These are phyloP conservation scores for Radiomyces spectabilis DNA, from an alignment of 192 early-diverging fungal genomes.

Conservation along the genomic window DNA sequence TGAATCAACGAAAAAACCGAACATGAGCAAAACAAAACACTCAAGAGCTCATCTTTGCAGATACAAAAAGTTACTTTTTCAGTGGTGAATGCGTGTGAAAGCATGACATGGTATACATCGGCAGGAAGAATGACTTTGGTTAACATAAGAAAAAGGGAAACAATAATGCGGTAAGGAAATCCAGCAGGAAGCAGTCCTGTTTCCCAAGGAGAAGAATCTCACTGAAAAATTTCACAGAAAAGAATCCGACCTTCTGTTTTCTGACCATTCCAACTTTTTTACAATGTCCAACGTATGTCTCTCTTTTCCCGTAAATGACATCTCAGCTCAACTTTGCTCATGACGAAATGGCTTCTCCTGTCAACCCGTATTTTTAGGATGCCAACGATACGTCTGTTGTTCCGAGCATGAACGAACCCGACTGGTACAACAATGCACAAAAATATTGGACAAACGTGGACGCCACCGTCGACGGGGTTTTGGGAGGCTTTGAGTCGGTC, in stretches of 20 bases:
- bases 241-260: no score
- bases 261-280: not conserved
- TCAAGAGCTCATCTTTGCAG: no score
- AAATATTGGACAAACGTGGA: conserved; percentile 45
- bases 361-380: no score
- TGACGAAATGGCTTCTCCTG: no score
- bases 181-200: not conserved
- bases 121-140: conserved; percentile 30
- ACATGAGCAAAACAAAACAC: no score
- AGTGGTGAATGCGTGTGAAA: conserved; percentile 38
- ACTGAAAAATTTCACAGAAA: no score
- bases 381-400: no score
- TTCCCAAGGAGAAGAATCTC: not conserved
- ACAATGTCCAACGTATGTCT: not conserved
- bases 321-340: no score
- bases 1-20: no score
- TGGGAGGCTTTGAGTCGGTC: conserved; percentile 79
- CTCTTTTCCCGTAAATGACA: no score
- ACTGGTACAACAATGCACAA: conserved; percentile 66
- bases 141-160: conserved; percentile 1
- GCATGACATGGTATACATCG: conserved; percentile 34
- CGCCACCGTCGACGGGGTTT: conserved; percentile 79
- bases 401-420: conserved; percentile 15
- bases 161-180: no score
- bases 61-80: conserved; percentile 36